Percentiles rank a stretch among this genome's conserved stretches.
Evolutionary conservation across 2,329 filamentous ascomycete genomes (phyloP).

Genomic region (Talaromyces sp.): DNA sequence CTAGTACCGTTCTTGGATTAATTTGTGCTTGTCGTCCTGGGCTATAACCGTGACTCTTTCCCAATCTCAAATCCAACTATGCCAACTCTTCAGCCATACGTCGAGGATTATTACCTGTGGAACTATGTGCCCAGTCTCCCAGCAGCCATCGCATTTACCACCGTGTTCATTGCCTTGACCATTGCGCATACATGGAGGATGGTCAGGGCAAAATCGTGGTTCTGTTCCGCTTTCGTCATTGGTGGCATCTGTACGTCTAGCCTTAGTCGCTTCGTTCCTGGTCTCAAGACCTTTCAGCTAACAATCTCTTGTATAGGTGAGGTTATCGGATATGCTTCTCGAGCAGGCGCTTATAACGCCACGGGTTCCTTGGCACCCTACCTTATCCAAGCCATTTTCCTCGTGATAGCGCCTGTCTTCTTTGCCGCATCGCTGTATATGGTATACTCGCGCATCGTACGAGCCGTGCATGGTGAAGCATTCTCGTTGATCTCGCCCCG

Average conservation of each 20-base stretch:
- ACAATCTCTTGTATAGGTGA: not conserved
- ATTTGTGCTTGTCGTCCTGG: not conserved
- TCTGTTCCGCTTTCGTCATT: constrained; percentile 8
- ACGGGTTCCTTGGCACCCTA: constrained; percentile 10
- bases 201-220: constrained; percentile 6
- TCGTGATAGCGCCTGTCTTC: constrained; percentile 12
- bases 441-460: constrained; percentile 12
- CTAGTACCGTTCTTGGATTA: not conserved
- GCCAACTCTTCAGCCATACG: constrained; percentile 7
- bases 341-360: constrained; percentile 6
- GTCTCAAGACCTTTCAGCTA: not conserved
- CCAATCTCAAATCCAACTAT: not conserved
- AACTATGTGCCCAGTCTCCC: constrained; percentile 15
- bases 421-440: constrained; percentile 16
- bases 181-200: constrained; percentile 3
- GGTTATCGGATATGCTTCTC: constrained; percentile 12
- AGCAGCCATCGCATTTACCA: not conserved
- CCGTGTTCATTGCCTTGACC: not conserved
- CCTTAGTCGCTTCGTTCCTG: not conserved
- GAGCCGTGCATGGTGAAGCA: not conserved
- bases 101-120: constrained; percentile 3
- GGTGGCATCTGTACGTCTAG: constrained; percentile 12
- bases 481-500: constrained; percentile 6
- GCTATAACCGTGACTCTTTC: not conserved
- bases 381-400: constrained; percentile 14